phyloP scores from a whole-genome alignment of 305 asterid species.

The Solanum hybrid region DNA sequence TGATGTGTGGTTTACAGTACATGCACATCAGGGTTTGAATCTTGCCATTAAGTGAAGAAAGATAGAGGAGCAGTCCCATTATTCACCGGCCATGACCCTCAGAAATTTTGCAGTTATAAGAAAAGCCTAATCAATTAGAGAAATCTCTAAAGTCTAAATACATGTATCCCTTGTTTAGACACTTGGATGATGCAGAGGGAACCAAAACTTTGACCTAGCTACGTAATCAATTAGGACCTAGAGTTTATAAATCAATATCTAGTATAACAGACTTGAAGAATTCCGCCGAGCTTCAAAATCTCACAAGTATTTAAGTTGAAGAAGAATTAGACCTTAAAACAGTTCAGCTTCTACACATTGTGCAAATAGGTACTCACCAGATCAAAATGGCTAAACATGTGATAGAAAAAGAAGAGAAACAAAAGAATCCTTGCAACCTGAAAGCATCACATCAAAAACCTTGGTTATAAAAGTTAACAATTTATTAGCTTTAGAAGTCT shows the following conservation, averaged over 20 bases:
- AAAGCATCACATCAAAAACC: conserved; percentile 19
- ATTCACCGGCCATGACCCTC: background rate
- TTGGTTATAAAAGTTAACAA: background rate
- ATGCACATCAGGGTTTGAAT: background rate
- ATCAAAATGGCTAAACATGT: conserved; percentile 67
- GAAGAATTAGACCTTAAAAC: background rate
- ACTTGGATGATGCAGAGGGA: background rate
- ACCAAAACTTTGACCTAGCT: background rate
- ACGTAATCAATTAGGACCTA: background rate
- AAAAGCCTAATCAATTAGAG: background rate
- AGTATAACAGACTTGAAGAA: background rate
- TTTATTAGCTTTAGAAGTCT: conserved; percentile 9
- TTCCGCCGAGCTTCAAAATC: background rate
- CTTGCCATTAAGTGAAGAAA: background rate
- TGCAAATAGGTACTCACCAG: conserved; percentile 36
- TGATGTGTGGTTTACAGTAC: background rate
- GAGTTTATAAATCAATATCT: background rate
- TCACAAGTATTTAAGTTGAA: background rate
- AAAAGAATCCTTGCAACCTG: conserved; percentile 79
- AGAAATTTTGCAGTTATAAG: background rate
- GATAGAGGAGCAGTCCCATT: background rate
- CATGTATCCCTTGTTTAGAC: background rate
- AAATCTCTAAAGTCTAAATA: background rate
- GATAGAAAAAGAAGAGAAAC: conserved; percentile 65
- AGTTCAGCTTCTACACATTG: background rate